Conservation (phyloP, 2,329 filamentous ascomycete species). For the Penicillium sp. region DNA sequence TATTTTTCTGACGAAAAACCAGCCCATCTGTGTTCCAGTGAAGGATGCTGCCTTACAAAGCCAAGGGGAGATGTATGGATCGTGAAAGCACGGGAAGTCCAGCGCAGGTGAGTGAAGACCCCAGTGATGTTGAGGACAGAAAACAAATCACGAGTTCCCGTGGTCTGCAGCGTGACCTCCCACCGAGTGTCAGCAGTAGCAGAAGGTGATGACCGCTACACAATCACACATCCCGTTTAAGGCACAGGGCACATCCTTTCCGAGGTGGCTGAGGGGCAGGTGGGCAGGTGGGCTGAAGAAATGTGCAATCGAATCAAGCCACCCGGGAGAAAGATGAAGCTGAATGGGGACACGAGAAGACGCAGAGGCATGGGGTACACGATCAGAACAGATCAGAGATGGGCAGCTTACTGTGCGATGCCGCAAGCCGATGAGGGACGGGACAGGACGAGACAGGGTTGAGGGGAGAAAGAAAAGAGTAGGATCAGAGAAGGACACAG, state of each 20-base stretch:
- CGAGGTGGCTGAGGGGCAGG: slow-evolving; percentile 1
- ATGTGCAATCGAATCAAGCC: not conserved
- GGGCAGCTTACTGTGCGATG: slow-evolving; percentile 19
- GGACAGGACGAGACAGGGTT: slow-evolving; percentile 1
- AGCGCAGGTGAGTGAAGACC: not conserved
- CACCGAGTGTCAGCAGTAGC: too few species aligned
- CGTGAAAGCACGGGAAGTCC: not conserved
- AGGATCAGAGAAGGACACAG: slow-evolving; percentile 4
- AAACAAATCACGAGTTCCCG: not conserved
- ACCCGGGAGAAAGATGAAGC: not conserved
- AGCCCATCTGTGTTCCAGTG: not conserved
- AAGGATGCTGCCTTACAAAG: not conserved
- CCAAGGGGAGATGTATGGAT: not conserved
- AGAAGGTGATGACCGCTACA: not conserved
- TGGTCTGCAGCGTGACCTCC: not conserved
- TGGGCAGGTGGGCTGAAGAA: slow-evolving; percentile 3
- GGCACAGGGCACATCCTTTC: not conserved
- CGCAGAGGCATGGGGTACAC: not conserved
- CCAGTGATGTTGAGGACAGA: not conserved
- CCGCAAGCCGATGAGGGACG: slow-evolving; percentile 7
- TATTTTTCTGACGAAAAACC: not conserved
- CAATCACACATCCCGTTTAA: not conserved
- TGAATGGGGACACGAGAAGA: not conserved
- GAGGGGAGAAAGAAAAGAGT: slow-evolving; percentile 5
- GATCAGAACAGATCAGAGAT: not conserved